Conservation (phyloP, 192 early-diverging fungal genomes). For the Coemansia sp. region DNA sequence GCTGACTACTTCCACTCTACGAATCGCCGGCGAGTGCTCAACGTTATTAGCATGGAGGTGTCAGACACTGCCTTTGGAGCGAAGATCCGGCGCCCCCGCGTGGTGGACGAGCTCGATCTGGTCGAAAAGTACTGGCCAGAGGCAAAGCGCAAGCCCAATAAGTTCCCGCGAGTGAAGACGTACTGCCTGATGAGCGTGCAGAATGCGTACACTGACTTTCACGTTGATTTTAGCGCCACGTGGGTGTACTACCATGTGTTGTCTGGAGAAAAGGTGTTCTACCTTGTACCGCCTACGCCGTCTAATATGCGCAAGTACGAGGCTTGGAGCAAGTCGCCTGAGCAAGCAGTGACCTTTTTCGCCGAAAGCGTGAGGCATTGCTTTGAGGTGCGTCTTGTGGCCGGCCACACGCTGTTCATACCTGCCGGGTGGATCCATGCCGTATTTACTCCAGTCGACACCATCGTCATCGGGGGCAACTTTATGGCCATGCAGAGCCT, state of each 20-base stretch:
- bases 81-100: constrained; percentile 69
- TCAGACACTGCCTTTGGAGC: constrained; percentile 70
- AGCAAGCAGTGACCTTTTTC: constrained; percentile 70
- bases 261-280: constrained; percentile 85
- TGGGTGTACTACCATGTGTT: constrained; percentile 94
- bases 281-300: constrained; percentile 83
- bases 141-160: constrained; percentile 59
- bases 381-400: constrained; percentile 70
- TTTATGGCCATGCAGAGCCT: constrained; percentile 77
- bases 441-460: constrained; percentile 84
- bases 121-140: constrained; percentile 85
- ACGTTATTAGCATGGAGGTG: constrained; percentile 90
- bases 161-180: constrained; percentile 85
- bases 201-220: constrained; percentile 90
- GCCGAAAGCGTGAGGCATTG: constrained; percentile 83
- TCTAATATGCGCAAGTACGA: constrained; percentile 88
- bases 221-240: constrained; percentile 83
- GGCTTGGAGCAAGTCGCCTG: constrained; percentile 86
- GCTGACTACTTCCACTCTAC: constrained; percentile 72
- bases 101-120: constrained; percentile 89
- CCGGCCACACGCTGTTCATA: constrained; percentile 92
- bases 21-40: constrained; percentile 73
- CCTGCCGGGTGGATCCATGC: constrained; percentile 98
- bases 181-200: constrained; percentile 95
- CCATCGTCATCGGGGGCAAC: constrained; percentile 93